Percentiles rank a stretch among this genome's conserved stretches.
phyloP scores from a whole-genome alignment of 2,329 filamentous ascomycete species.

The Xenosphaeropsis pyriputrescens region DNA sequence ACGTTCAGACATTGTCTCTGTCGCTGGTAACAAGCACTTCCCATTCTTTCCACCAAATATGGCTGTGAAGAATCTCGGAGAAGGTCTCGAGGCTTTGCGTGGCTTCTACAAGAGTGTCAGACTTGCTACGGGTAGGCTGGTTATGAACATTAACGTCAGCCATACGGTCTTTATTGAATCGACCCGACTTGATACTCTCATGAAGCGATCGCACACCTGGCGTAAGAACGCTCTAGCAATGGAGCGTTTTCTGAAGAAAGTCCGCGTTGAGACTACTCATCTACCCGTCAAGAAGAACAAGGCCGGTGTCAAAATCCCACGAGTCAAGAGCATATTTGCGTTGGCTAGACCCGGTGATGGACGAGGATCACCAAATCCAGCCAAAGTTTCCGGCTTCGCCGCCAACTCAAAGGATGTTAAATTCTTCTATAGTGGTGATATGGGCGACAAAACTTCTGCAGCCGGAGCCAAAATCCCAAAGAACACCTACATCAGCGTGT shows the following conservation, averaged over 20 bases:
- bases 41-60: slow-evolving; percentile 1
- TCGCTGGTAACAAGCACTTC: slow-evolving; percentile 6
- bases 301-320: slow-evolving; percentile 17
- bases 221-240: slow-evolving; percentile 6
- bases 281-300: slow-evolving; percentile 18
- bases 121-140: slow-evolving; percentile 36
- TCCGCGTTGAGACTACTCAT: slow-evolving; percentile 26
- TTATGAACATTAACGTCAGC: slow-evolving; percentile 50
- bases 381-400: slow-evolving; percentile 19
- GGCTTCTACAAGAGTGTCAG: slow-evolving; percentile 50
- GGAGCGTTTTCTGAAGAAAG: slow-evolving; percentile 18
- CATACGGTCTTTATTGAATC: slow-evolving; percentile 40
- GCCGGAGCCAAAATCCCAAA: neutral
- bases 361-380: slow-evolving; percentile 17
- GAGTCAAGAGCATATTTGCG: slow-evolving; percentile 28
- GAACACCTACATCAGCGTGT: slow-evolving; percentile 28
- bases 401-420: slow-evolving; percentile 35
- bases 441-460: neutral
- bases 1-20: slow-evolving; percentile 17
- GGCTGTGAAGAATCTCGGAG: slow-evolving; percentile 25
- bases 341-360: slow-evolving; percentile 27
- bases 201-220: slow-evolving; percentile 16
- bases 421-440: slow-evolving; percentile 24
- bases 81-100: slow-evolving; percentile 38
- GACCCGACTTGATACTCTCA: slow-evolving; percentile 22